phyloP scores from a whole-genome alignment of 352 stramenopile genomes.

The Globisporangium ultimum region DNA sequence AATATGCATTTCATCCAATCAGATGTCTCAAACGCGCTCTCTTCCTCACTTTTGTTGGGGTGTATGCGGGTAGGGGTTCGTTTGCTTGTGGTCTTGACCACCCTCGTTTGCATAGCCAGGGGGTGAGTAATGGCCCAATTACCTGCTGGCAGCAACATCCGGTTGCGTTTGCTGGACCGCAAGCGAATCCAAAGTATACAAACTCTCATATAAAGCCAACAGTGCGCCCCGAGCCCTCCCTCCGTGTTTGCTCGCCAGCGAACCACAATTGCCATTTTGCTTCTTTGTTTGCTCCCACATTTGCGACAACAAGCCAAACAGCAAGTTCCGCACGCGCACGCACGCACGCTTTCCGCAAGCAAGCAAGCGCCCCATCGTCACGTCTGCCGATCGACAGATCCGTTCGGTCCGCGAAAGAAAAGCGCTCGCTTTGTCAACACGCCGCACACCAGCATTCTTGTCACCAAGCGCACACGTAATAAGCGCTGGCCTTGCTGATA shows the following conservation, averaged over 20 bases:
- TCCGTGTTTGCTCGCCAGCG: too few relatives aligned
- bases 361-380: background rate
- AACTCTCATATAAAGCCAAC: slow-evolving; percentile 1
- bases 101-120: slow-evolving; percentile 4
- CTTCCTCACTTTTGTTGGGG: background rate
- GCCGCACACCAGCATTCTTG: too few relatives aligned
- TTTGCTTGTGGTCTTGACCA: background rate
- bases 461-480: too few relatives aligned
- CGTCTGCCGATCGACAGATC: background rate
- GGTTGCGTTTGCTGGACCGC: slow-evolving; percentile 5
- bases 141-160: slow-evolving; percentile 1
- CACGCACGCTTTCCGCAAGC: background rate
- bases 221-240: background rate
- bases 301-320: background rate
- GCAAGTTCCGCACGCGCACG: slow-evolving; percentile 2
- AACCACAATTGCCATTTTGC: too few relatives aligned
- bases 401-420: background rate
- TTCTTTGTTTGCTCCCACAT: background rate
- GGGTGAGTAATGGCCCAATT: slow-evolving; percentile 3
- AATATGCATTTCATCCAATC: background rate
- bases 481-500: too few relatives aligned
- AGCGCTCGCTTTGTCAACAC: too few relatives aligned
- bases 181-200: slow-evolving; percentile 10
- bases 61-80: background rate
- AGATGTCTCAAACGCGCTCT: background rate